Evolutionary conservation across 148 eudicot species (phyloP), one percentile per base, ranked within the genome.

Genomic region (Rhododendron ferrugineum): DNA sequence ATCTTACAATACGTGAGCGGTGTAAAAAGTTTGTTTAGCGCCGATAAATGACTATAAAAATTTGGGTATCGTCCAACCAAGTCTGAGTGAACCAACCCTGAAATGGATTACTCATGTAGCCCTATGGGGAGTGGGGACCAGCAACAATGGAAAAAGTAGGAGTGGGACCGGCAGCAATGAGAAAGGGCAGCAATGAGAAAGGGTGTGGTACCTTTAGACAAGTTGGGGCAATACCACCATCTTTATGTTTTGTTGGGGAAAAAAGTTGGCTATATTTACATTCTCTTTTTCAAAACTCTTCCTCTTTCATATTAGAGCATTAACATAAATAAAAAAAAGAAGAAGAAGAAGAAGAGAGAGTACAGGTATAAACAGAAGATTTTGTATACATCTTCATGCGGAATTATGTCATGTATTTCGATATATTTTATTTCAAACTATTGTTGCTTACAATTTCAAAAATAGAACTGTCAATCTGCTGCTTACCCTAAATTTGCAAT

Each of bases 101-200:
- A 23, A 60, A 60, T 60, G 64, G 23, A 58, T 56, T 56, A 1
- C n/a, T 58, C 64, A 20, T 58, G 23, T 20, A 28, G n/a, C 28
- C 60, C 70, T 8, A 30, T 40, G 44, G 28, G 13, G 56, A 11
- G 23, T 44, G 79, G 78, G 84, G 36, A 15, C 37, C 23, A 2
- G 30, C 34, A 49, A 26, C 81, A 28, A 46, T 26, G 58, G 36
- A 23, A 44, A 42, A 26, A 3, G 44, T 49, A 22, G 11, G 15
- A 40, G 84, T 44, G 76, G 84, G 77, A 15, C 78, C 60, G 15
- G 40, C 42, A 46, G 84, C 74, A 20, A 82, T 82, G 77, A 75
- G 56, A 15, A 28, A 64, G 84, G 58, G 56, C 42, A 46, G 84
- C 74, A 20, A 82, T 82, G 77, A 75, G 56, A 15, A 28, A 64